A percentile compares a stretch with the other conserved stretches of the same genome.
These are phyloP conservation scores for Cercospora janseana DNA, from an alignment of 2,329 filamentous ascomycete genomes.

Conservation along the genomic window DNA sequence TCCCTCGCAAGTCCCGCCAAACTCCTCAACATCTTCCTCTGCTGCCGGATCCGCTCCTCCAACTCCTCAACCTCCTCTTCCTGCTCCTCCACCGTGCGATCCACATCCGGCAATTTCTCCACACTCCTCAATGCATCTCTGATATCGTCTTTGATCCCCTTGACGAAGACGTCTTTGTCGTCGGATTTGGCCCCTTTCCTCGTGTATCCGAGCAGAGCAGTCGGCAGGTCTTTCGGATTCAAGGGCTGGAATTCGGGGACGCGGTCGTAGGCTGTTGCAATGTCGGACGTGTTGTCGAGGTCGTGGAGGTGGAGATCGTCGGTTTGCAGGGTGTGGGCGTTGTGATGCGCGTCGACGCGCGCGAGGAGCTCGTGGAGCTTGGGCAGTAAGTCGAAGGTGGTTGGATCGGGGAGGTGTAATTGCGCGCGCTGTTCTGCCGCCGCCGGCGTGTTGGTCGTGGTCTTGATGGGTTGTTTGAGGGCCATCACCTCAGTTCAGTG, in stretches of 20 bases:
- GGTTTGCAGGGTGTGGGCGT: constrained; percentile 11
- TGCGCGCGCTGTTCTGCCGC: constrained; percentile 23
- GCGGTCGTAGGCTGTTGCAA: constrained; percentile 40
- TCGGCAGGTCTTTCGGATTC: constrained; percentile 72
- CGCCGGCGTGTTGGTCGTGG: constrained; percentile 24
- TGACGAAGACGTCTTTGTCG: constrained; percentile 48
- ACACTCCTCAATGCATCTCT: constrained; percentile 66
- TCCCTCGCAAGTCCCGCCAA: constrained; percentile 44
- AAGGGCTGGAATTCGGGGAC: constrained; percentile 40
- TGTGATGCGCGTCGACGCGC: constrained; percentile 53
- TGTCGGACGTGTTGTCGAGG: constrained; percentile 14
- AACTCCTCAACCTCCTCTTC: constrained; percentile 66
- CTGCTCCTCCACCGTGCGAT: constrained; percentile 65
- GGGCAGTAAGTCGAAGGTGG: constrained; percentile 81
- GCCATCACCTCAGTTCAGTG: constrained; percentile 15
- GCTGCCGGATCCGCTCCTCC: constrained; percentile 61
- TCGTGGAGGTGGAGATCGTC: constrained; percentile 7
- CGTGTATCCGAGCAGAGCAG: constrained; percentile 60
- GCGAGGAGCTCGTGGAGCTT: constrained; percentile 75
- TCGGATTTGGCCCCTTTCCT: not conserved
- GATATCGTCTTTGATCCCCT: constrained; percentile 66
- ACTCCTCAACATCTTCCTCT: constrained; percentile 58
- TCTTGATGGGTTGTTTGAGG: constrained; percentile 25
- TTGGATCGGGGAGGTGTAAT: constrained; percentile 65
- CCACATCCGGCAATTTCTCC: constrained; percentile 66